Percentiles rank a stretch among this genome's conserved stretches.
These are phyloP conservation scores for Diaporthe citri DNA, from an alignment of 2,329 filamentous ascomycete genomes.

Conservation along the genomic window DNA sequence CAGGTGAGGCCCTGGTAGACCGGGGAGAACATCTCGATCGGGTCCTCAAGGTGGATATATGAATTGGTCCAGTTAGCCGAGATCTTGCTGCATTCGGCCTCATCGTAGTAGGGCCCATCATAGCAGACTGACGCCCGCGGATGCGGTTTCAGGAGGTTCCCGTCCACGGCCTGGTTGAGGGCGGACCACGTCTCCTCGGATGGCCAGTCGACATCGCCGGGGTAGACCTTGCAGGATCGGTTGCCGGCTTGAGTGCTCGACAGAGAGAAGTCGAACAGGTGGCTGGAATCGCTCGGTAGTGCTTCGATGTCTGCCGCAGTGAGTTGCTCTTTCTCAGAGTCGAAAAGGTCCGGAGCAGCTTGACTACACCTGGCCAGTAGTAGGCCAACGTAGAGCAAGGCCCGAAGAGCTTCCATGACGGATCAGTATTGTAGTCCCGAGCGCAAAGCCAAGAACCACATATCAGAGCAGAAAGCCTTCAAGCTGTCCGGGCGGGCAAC, in stretches of 20 bases:
- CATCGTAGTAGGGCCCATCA: conserved; percentile 45
- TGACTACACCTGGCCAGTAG: neutral
- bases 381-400: neutral
- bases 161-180: conserved; percentile 48
- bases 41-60: conserved; percentile 50
- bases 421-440: neutral
- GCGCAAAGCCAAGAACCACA: neutral
- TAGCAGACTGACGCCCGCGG: conserved; percentile 51
- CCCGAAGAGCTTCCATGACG: neutral
- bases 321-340: conserved; percentile 18
- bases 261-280: conserved; percentile 4
- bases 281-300: neutral
- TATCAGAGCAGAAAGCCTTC: neutral
- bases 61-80: conserved; percentile 46
- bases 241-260: neutral
- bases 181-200: conserved; percentile 46
- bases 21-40: conserved; percentile 48
- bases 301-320: conserved; percentile 9
- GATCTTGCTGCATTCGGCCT: conserved; percentile 48
- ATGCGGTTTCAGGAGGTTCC: conserved; percentile 49
- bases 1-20: conserved; percentile 52
- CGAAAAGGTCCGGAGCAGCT: conserved; percentile 12
- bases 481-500: no score
- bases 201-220: conserved; percentile 49
- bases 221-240: conserved; percentile 47